A percentile compares a stretch with the other conserved stretches of the same genome.
phyloP scores from a whole-genome alignment of 768 basidiomycete genomes.

The Kockovaella imperatae region DNA sequence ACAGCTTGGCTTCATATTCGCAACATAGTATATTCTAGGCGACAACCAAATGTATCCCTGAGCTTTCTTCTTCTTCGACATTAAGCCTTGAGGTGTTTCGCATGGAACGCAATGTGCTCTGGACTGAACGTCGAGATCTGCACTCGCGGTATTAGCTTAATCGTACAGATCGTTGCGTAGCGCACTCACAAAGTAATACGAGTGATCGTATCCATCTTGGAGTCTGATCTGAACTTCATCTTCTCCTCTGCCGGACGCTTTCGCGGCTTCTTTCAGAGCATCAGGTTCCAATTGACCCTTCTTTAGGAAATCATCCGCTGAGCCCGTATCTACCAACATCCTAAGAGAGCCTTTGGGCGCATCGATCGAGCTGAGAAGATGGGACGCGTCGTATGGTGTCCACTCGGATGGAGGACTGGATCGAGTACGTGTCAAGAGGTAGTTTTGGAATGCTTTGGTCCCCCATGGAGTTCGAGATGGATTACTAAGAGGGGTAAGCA shows the following conservation, averaged over 20 bases:
- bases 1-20: too few species aligned
- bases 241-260: constrained; percentile 63
- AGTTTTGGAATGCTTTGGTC: constrained; percentile 78
- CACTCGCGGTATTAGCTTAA: background rate
- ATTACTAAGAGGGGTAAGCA: constrained; percentile 59
- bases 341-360: constrained; percentile 53
- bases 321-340: constrained; percentile 71
- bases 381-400: constrained; percentile 72
- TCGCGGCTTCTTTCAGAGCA: constrained; percentile 71
- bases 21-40: too few species aligned
- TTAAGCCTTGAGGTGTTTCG: constrained; percentile 73
- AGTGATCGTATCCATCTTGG: constrained; percentile 70
- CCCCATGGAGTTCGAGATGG: constrained; percentile 86
- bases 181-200: constrained; percentile 67
- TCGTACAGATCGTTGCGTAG: background rate
- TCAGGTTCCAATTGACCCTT: constrained; percentile 84
- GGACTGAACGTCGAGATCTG: constrained; percentile 83
- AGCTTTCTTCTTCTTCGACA: too few species aligned
- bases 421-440: constrained; percentile 50
- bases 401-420: constrained; percentile 62
- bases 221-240: constrained; percentile 67
- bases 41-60: too few species aligned
- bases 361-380: constrained; percentile 59
- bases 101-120: constrained; percentile 87
- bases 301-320: constrained; percentile 68